Conservation (phyloP, 2,329 filamentous ascomycete species). For the Fusarium sp. region DNA sequence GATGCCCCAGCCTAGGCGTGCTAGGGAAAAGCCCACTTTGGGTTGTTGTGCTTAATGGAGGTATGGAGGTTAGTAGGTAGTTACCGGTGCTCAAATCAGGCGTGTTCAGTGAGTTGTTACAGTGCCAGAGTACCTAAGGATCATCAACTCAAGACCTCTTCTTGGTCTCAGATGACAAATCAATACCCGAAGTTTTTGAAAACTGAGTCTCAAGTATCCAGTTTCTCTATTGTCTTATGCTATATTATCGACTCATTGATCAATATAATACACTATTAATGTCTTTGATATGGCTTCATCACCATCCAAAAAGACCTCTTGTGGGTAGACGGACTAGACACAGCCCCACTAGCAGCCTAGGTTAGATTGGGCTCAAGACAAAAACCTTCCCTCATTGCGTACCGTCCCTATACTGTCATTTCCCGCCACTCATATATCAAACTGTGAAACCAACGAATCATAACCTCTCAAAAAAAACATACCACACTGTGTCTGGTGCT, state of each 20-base stretch:
- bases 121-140: not conserved
- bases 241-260: not conserved
- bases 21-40: slow-evolving; percentile 27
- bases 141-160: not conserved
- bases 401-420: slow-evolving; percentile 29
- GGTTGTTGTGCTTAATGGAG: slow-evolving; percentile 20
- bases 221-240: not conserved
- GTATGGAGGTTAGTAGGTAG: too few relatives aligned
- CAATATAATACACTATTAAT: not conserved
- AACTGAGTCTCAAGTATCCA: too few relatives aligned
- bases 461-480: not conserved
- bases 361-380: slow-evolving; percentile 17
- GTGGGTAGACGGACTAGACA: slow-evolving; percentile 9
- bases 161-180: not conserved
- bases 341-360: slow-evolving; percentile 22
- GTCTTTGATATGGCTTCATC: slow-evolving; percentile 14
- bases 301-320: slow-evolving; percentile 8
- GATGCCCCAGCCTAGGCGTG: slow-evolving; percentile 1
- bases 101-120: slow-evolving; percentile 23
- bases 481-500: slow-evolving; percentile 25
- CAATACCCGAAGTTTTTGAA: not conserved
- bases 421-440: slow-evolving; percentile 3
- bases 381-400: not conserved
- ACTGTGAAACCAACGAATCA: slow-evolving; percentile 18
- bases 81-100: slow-evolving; percentile 21